A percentile compares a stretch with the other conserved stretches of the same genome.
Conservation (phyloP, 2,329 filamentous ascomycete species). For the Verticillium nubilum region DNA sequence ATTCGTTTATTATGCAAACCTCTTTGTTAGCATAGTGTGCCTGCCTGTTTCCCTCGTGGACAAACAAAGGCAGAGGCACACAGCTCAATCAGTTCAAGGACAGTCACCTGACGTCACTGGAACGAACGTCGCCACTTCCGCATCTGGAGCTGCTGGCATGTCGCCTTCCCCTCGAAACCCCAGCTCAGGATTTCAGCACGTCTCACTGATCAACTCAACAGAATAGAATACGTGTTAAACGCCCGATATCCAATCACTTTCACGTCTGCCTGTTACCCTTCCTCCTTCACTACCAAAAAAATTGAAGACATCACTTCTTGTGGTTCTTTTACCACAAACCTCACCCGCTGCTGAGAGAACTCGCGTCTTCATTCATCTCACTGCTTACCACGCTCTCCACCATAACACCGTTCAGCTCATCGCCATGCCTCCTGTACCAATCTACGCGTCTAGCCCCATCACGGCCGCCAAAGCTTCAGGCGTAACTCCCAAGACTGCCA, state of each 20-base stretch:
- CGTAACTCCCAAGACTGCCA: slow-evolving; percentile 39
- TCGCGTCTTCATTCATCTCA: background rate
- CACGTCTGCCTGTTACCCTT: background rate
- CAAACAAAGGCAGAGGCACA: too few relatives aligned
- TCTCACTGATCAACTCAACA: background rate
- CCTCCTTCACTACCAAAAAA: too few relatives aligned
- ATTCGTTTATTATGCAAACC: too few relatives aligned
- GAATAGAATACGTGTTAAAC: background rate
- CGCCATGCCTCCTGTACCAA: slow-evolving; percentile 53
- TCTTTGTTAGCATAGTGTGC: background rate
- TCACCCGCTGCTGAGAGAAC: background rate
- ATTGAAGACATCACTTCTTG: too few relatives aligned
- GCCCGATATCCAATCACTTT: background rate
- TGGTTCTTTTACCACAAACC: background rate
- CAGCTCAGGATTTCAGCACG: background rate
- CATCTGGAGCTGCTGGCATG: background rate
- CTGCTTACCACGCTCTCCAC: background rate
- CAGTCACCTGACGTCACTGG: slow-evolving; percentile 6
- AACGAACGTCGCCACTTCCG: slow-evolving; percentile 2
- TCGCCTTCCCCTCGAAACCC: background rate
- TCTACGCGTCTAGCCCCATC: slow-evolving; percentile 56
- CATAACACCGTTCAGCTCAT: background rate
- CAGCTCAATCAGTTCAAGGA: background rate
- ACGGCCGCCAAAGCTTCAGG: slow-evolving; percentile 48
- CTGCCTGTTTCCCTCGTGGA: background rate